These are phyloP conservation scores for Mariannaea elegans DNA, from an alignment of 2,329 filamentous ascomycete species.

Conservation along the genomic window DNA sequence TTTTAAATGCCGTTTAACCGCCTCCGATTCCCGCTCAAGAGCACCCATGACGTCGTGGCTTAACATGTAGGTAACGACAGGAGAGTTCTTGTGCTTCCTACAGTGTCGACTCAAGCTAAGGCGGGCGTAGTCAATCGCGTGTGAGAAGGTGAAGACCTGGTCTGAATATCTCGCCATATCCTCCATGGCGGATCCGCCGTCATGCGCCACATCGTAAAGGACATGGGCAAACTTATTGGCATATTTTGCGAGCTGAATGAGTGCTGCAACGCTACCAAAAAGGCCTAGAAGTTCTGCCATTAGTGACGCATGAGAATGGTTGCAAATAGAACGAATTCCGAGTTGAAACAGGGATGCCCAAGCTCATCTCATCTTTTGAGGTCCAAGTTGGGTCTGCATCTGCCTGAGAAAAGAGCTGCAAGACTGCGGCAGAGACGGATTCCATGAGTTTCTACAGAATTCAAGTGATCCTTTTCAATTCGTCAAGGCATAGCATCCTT, in stretches of 20 bases:
- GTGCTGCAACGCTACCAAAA: background rate
- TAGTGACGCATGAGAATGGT: background rate
- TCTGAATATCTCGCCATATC: background rate
- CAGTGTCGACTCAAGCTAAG: background rate
- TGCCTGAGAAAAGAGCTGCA: background rate
- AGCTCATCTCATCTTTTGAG: too few species aligned
- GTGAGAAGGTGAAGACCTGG: background rate
- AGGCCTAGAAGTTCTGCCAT: background rate
- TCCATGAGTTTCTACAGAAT: background rate
- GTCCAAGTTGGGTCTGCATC: background rate
- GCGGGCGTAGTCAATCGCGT: background rate
- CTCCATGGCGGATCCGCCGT: background rate
- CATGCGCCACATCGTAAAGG: background rate
- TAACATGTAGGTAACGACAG: too few species aligned
- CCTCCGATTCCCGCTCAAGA: too few species aligned
- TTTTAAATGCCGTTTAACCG: too few species aligned
- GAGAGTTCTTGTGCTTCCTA: background rate
- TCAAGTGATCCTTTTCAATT: too few species aligned
- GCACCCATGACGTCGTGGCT: too few species aligned
- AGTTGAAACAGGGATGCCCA: too few species aligned
- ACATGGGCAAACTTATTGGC: background rate
- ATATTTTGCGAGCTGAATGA: background rate
- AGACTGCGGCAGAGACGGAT: background rate
- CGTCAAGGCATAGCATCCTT: background rate
- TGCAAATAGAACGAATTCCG: background rate